Evolutionary conservation across 805 yeast genomes (phyloP).

Genomic region (Candida hispaniensis): DNA sequence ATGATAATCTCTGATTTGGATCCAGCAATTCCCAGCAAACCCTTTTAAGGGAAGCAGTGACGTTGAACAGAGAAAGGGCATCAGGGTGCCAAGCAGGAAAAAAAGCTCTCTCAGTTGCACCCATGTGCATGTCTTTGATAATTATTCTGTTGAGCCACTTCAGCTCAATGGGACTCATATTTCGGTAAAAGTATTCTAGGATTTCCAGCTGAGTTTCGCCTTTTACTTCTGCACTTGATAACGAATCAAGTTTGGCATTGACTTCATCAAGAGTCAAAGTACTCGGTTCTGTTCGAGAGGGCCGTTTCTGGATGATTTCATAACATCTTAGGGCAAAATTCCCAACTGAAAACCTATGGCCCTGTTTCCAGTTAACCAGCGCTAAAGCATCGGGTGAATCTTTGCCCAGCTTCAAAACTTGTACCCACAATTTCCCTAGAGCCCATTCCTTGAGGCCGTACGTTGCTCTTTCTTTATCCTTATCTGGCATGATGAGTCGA

Average conservation of each 20-base stretch:
- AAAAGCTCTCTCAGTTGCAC: constrained; percentile 49
- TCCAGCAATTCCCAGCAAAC: constrained; percentile 51
- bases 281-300: constrained; percentile 32
- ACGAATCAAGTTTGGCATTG: constrained; percentile 36
- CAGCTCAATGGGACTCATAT: constrained; percentile 51
- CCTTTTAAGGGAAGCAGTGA: constrained; percentile 51
- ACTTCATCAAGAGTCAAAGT: constrained; percentile 39
- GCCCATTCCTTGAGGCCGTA: constrained; percentile 56
- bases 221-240: constrained; percentile 29
- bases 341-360: constrained; percentile 34
- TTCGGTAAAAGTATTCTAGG: constrained; percentile 40
- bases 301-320: constrained; percentile 41
- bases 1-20: constrained; percentile 36
- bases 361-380: constrained; percentile 39
- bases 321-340: constrained; percentile 41
- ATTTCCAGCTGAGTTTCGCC: constrained; percentile 35
- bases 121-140: constrained; percentile 38
- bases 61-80: constrained; percentile 51
- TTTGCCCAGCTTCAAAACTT: constrained; percentile 47
- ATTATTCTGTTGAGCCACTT: constrained; percentile 60
- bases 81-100: constrained; percentile 68
- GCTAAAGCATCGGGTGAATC: constrained; percentile 49
- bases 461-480: constrained; percentile 43
- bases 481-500: constrained; percentile 31
- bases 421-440: constrained; percentile 38